Conservation (phyloP, 257 asterid species). For the Forsythia suspensa region DNA sequence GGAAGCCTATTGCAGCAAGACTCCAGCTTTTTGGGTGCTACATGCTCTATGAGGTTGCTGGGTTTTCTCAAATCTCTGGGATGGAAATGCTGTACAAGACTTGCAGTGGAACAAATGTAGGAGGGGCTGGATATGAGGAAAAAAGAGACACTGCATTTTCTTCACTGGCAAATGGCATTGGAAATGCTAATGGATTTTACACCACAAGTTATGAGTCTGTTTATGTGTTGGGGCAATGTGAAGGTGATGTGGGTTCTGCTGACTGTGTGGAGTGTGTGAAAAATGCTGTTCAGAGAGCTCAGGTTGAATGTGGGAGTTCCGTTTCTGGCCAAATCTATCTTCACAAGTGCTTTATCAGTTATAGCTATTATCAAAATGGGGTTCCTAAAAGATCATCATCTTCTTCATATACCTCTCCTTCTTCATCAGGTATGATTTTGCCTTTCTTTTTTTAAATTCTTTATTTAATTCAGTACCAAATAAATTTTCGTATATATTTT, state of each 20-base stretch:
- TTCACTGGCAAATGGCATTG: slow-evolving; percentile 63
- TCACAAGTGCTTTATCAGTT: slow-evolving; percentile 79
- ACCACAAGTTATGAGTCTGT: slow-evolving; percentile 60
- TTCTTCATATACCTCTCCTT: slow-evolving; percentile 51
- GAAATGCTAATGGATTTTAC: slow-evolving; percentile 59
- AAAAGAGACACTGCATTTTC: slow-evolving; percentile 75
- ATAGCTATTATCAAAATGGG: slow-evolving; percentile 64
- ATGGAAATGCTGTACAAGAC: slow-evolving; percentile 87
- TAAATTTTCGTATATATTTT: no score
- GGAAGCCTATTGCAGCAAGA: slow-evolving; percentile 81
- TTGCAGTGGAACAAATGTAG: slow-evolving; percentile 69
- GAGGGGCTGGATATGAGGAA: slow-evolving; percentile 86
- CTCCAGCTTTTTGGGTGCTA: slow-evolving; percentile 88
- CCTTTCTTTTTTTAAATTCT: neutral
- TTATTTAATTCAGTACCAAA: neutral
- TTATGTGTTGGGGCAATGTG: slow-evolving; percentile 89
- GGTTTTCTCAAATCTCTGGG: slow-evolving; percentile 85
- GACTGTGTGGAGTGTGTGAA: slow-evolving; percentile 91
- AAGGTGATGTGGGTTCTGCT: slow-evolving; percentile 79
- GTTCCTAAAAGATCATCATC: slow-evolving; percentile 64
- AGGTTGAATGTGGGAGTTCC: slow-evolving; percentile 96
- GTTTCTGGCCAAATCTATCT: slow-evolving; percentile 82
- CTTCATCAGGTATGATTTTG: slow-evolving; percentile 61
- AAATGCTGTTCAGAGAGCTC: slow-evolving; percentile 87
- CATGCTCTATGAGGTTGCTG: slow-evolving; percentile 84